These are phyloP conservation scores for Russula virescens DNA, from an alignment of 768 basidiomycete genomes.

Conservation along the genomic window DNA sequence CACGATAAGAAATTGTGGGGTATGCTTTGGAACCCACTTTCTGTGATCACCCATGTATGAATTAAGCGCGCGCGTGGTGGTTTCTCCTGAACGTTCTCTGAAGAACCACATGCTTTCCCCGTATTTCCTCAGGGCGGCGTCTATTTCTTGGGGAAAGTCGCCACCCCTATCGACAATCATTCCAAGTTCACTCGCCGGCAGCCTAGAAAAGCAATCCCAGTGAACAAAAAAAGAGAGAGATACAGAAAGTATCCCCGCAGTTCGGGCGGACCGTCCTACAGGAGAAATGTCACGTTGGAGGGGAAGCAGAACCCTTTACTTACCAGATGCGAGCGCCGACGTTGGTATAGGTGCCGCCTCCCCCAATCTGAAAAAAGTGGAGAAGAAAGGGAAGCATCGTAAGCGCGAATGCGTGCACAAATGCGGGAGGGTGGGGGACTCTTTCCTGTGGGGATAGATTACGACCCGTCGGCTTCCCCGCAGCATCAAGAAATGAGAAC, in stretches of 20 bases:
- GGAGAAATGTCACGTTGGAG: background rate
- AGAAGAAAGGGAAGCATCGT: background rate
- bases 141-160: constrained; percentile 64
- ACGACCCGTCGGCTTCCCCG: constrained; percentile 47
- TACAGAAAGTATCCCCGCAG: background rate
- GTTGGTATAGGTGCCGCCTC: constrained; percentile 78
- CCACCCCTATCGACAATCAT: constrained; percentile 81
- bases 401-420: background rate
- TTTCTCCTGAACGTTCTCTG: constrained; percentile 46
- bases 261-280: no score
- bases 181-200: constrained; percentile 56
- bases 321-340: constrained; percentile 83
- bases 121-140: constrained; percentile 50
- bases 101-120: constrained; percentile 77
- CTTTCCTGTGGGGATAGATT: constrained; percentile 42
- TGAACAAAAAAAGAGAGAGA: background rate
- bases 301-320: constrained; percentile 1
- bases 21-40: constrained; percentile 40
- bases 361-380: constrained; percentile 82
- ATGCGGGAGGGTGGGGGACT: constrained; percentile 31
- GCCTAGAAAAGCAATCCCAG: constrained; percentile 39
- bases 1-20: constrained; percentile 13
- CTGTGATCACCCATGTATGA: constrained; percentile 67
- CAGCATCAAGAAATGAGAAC: constrained; percentile 55
- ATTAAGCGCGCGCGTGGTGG: constrained; percentile 72